These are phyloP conservation scores for Theileria annulata DNA, from an alignment of 169 alveolate species.

Conservation along the genomic window DNA sequence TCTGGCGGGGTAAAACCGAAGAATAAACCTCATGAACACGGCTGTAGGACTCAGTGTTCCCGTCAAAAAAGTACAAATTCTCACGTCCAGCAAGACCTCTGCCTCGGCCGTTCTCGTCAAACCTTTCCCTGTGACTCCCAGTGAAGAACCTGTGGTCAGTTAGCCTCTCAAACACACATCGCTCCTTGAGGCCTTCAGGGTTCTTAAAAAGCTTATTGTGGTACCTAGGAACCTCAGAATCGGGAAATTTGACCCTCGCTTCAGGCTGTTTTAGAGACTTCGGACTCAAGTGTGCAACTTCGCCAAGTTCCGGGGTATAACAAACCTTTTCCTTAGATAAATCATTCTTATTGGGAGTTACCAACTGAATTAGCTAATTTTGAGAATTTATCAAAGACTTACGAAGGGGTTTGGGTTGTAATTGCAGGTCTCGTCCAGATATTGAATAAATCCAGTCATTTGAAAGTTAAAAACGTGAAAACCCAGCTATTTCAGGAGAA, in stretches of 20 bases:
- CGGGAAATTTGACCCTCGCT: not conserved
- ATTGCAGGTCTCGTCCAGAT: slow-evolving; percentile 27
- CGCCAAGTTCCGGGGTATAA: not conserved
- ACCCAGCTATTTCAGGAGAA: not conserved
- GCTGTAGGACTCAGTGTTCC: slow-evolving; percentile 74
- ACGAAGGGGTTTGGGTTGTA: slow-evolving; percentile 25
- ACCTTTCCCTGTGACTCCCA: slow-evolving; percentile 82
- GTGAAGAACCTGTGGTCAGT: slow-evolving; percentile 79
- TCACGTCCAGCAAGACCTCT: slow-evolving; percentile 85
- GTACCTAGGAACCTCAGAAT: not conserved
- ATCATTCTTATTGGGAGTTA: not conserved
- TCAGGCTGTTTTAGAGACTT: not conserved
- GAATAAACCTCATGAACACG: slow-evolving; percentile 80
- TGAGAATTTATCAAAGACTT: not conserved
- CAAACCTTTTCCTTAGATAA: not conserved
- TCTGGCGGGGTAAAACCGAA: slow-evolving; percentile 62
- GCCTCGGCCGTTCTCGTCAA: slow-evolving; percentile 85
- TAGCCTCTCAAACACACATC: slow-evolving; percentile 78
- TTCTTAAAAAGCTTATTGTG: not conserved
- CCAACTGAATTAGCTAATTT: slow-evolving; percentile 13
- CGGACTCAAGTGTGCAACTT: not conserved
- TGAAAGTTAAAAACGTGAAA: not conserved
- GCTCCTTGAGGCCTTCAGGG: slow-evolving; percentile 8
- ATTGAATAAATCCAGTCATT: slow-evolving; percentile 20
- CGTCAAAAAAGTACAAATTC: slow-evolving; percentile 72